Percentiles rank a stretch among this genome's conserved stretches.
Evolutionary conservation across 345 rosid genomes (phyloP).

Genomic region (Barbarea vulgaris): DNA sequence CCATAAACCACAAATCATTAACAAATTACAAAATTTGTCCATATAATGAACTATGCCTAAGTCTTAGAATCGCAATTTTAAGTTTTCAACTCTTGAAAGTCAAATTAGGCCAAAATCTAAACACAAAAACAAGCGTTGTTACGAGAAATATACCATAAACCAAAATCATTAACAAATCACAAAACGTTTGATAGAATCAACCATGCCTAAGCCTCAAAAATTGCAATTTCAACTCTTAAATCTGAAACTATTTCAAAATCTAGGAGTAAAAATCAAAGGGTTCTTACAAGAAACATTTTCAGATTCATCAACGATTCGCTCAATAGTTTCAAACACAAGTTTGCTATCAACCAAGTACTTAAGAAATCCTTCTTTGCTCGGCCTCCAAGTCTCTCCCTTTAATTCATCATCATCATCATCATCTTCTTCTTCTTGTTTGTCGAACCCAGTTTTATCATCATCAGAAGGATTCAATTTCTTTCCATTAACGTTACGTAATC

Average conservation of each 20-base stretch:
- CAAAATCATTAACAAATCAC: not conserved
- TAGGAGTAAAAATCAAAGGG: not conserved
- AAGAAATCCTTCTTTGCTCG: conserved; percentile 68
- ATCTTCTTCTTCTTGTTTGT: conserved; percentile 26
- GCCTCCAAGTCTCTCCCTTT: conserved; percentile 56
- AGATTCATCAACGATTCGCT: conserved; percentile 76
- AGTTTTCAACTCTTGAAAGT: not conserved
- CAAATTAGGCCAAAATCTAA: not conserved
- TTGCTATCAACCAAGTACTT: conserved; percentile 76
- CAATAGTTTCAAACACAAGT: conserved; percentile 73
- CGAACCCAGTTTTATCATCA: conserved; percentile 12
- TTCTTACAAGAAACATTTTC: conserved; percentile 80
- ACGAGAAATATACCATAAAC: not conserved
- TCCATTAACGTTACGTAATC: conserved; percentile 76
- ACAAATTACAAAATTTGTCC: not conserved
- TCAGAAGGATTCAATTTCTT: conserved; percentile 41
- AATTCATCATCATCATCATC: conserved; percentile 32
- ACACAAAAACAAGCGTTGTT: not conserved
- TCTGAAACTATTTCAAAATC: not conserved
- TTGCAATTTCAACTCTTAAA: not conserved
- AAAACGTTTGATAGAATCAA: not conserved
- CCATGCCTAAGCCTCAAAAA: not conserved
- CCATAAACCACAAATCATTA: not conserved
- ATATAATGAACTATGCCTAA: not conserved
- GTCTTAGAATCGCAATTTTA: too few relatives aligned